Evolutionary conservation across 805 yeast species (phyloP), one percentile per base, ranked within the genome.

Genomic region (Blastobotrys chiropterorum): DNA sequence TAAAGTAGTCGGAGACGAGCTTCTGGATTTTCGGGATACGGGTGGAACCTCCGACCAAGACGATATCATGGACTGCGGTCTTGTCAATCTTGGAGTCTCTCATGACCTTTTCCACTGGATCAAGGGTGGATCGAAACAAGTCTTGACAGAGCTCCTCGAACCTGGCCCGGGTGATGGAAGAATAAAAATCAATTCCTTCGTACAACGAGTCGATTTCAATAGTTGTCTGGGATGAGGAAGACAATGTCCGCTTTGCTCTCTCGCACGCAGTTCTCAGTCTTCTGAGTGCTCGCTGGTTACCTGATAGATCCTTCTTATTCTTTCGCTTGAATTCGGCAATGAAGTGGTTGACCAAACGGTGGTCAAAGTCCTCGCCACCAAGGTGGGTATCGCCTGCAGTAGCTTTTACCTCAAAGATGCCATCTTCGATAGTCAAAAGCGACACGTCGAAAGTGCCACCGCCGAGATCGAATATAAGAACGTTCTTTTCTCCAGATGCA

Each of bases 321-420:
- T 92, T 90, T 80, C 97, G 85, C 89, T 92, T 90, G 85, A 90
- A 92, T 78, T 92, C 97, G 70, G 81, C 83, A 62, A 85, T 87
- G 72, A 90, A 90, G 81, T 83, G 92, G 80, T 80, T 89, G 62
- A 90, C 97, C 70, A 92, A 83, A 77, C 96, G 86, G 84, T 88
- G 82, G 75, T 92, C 98, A 74, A 92, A 92, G 78, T 90, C 98
- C 78, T 90, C 96, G 84, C 97, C 97, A 80, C 97, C 97, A 79
- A 88, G 83, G 75, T 85, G 92, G 54, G 92, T 87, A 70, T 90
- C 87, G 71, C 86, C 89, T 53, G 88, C 89, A 57, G 97, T 90
- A 62, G 97, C 90, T 81, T 90, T 90, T 65, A 90, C 97, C 72
- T 90, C 92, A 80, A 90, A 90, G 67, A 90, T 88, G 77, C 97